Evolutionary conservation across 2,329 filamentous ascomycete genomes (phyloP).

Genomic region (Aureobasidium pullulans): DNA sequence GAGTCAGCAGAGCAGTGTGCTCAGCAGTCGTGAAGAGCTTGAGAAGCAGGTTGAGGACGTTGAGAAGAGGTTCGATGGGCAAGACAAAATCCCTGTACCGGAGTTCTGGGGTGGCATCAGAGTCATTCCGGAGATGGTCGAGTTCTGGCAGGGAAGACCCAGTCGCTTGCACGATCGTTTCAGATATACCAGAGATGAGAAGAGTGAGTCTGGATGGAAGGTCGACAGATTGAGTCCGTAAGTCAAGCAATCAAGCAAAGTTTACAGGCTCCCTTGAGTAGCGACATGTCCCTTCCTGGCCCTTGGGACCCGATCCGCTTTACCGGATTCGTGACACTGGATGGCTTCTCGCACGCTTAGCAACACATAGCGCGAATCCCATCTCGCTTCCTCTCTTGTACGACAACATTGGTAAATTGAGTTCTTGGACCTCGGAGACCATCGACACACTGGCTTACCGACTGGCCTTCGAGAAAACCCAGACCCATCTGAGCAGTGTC

Average conservation of each 20-base stretch:
- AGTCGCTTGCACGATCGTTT: slow-evolving; percentile 93
- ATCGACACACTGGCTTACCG: too few relatives aligned
- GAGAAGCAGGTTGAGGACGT: slow-evolving; percentile 71
- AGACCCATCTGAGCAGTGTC: too few relatives aligned
- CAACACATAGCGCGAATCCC: too few relatives aligned
- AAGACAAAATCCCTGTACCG: slow-evolving; percentile 78
- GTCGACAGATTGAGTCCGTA: slow-evolving; percentile 69
- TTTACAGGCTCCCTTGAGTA: too few relatives aligned
- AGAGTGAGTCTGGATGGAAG: slow-evolving; percentile 28
- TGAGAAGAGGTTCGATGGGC: slow-evolving; percentile 65
- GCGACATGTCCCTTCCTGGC: too few relatives aligned
- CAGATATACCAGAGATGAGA: slow-evolving; percentile 59
- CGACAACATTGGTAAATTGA: too few relatives aligned
- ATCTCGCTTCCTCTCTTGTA: too few relatives aligned
- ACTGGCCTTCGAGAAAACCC: too few relatives aligned
- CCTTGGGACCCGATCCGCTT: too few relatives aligned
- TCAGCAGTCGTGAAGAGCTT: slow-evolving; percentile 62
- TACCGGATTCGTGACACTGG: too few relatives aligned
- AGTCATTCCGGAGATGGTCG: slow-evolving; percentile 74
- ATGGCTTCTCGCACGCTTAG: too few relatives aligned
- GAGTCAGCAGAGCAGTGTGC: slow-evolving; percentile 74
- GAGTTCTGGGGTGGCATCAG: slow-evolving; percentile 92
- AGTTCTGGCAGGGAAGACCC: slow-evolving; percentile 93
- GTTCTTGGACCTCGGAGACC: too few relatives aligned
- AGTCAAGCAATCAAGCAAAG: background rate